Percentiles rank a stretch among this genome's conserved stretches.
Evolutionary conservation across 169 alveolate genomes (phyloP).

Genomic region (Plasmodium reichenowi): DNA sequence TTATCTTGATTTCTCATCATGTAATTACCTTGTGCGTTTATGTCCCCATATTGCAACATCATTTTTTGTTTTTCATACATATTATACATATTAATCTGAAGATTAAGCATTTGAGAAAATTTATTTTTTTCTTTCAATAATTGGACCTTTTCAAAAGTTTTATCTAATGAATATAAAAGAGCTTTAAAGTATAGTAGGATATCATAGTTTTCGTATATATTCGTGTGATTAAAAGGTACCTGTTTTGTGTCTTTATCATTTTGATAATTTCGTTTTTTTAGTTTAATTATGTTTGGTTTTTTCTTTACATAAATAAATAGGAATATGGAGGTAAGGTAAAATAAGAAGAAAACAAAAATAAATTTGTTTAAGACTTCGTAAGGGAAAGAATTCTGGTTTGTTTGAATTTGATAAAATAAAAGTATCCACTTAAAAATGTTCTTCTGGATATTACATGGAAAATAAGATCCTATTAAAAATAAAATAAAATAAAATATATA

Average conservation of each 20-base stretch:
- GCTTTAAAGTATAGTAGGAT: conserved; percentile 44
- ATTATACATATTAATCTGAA: conserved; percentile 34
- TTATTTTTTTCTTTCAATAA: conserved; percentile 27
- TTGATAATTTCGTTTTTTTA: conserved; percentile 1
- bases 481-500: not conserved
- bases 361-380: conserved; percentile 21
- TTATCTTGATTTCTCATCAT: too few species aligned
- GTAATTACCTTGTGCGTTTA: too few species aligned
- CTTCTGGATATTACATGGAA: not conserved
- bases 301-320: conserved; percentile 53
- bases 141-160: conserved; percentile 41
- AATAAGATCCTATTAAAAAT: not conserved
- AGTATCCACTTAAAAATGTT: conserved; percentile 20
- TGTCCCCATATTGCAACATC: not conserved
- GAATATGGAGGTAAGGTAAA: conserved; percentile 52
- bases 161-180: conserved; percentile 40
- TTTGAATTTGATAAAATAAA: conserved; percentile 44
- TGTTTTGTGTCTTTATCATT: not conserved
- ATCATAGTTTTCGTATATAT: conserved; percentile 33
- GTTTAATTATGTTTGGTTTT: conserved; percentile 18
- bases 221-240: conserved; percentile 27
- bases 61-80: conserved; percentile 4
- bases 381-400: conserved; percentile 6
- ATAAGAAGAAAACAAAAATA: conserved; percentile 32
- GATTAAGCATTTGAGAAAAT: conserved; percentile 23